Base-by-base conservation (phyloP, 2,329 filamentous ascomycete species). In the Pestalotiopsis sp. region DNA sequence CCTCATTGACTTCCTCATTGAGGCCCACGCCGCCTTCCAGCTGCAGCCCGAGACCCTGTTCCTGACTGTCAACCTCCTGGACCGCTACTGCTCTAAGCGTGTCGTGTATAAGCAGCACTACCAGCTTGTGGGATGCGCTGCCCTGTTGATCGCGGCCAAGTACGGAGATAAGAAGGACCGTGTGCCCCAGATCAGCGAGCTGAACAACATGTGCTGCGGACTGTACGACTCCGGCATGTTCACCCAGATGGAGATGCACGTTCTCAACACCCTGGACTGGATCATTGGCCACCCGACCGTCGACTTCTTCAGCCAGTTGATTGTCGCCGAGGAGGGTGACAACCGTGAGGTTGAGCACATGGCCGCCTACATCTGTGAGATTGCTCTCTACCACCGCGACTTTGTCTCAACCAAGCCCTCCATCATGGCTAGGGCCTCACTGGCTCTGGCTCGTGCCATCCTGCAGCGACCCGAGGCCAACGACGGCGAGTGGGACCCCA, bases 151-250 rank as follows among this genome's bases (percentile, higher is more conserved):
- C 77, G 95, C 96, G 73, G 93, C 96, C 82, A 99, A 99, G 86
- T 99, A 98, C 79, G 95, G 95, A 69, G 96, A 99, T 83, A 95
- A 96, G 86, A 99, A 99, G 85, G 96, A 99, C 78, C 91, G 95
- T 65, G 96, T 99, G n/a, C 96, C 96, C 4, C 96, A 97, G 73
- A 97, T 99, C 79, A 91, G 94, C 79, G 96, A 99, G 80, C 87
- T 99, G 73, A 97, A 97, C 87, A 97, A 95, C 74, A 98, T 99
- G 96, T 99, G 96, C 88, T 98, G 96, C 83, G 95, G 93, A 49
- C 88, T 98, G 52, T 99, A 99, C 83, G 96, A 99, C 77, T 94
- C 97, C 64, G 95, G 97, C 83, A 99, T 99, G 96, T 99, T 99
- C 84, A 95, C 95, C 12, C 96, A 99, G 82, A 99, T 99, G 96